Base-by-base conservation (phyloP, 1,284 basidiomycete genomes). In the Cronartium ribicola region DNA sequence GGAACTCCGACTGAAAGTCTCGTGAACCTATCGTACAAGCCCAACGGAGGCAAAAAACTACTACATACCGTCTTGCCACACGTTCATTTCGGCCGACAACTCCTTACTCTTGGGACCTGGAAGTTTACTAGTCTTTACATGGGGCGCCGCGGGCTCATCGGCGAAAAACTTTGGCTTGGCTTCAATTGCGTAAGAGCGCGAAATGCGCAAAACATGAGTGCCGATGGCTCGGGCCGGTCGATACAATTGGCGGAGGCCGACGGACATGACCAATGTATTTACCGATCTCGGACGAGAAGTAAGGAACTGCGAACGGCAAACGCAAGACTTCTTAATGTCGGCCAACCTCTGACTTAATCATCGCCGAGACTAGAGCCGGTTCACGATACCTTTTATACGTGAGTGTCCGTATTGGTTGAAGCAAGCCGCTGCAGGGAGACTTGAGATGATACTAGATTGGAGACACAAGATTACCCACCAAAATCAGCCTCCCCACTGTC, bases 71-170 rank as follows among this genome's bases (percentile, higher is more conserved):
- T 67, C 79, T 70, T 39, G 78, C 79, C 79, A 82, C 13, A 76
- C 76, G 41, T 79, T 80, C 74, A 84, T 83, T 59, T 74, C 73
- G 39, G 76, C 68, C 60, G 78, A 80, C 37, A 78, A 72, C 57
- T 78, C 75, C 64, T 78, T 76, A 41, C 79, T 80, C 29, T 76
- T 77, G 48, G 81, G 81, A 3, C 81, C 81, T 5, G 81, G 81
- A 17, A 82, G 76, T 5, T 76, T 37, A 1, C 72, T n/a, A 8
- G 80, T 77, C 7, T 75, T 48, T 48, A 82, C 40, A 8, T 67
- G 51, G 0, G 81, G 81, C 14, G 61, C 14, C 0, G 76, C 59
- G 4, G 81, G 81, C 76, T 82, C 77, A 65, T 75, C 61, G 2
- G 78, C 79, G 71, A 81, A 81, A 71, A 77, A 73, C 4, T 76